Evolutionary conservation across 2,329 filamentous ascomycete genomes (phyloP).

Genomic region (Colletotrichum sp.): DNA sequence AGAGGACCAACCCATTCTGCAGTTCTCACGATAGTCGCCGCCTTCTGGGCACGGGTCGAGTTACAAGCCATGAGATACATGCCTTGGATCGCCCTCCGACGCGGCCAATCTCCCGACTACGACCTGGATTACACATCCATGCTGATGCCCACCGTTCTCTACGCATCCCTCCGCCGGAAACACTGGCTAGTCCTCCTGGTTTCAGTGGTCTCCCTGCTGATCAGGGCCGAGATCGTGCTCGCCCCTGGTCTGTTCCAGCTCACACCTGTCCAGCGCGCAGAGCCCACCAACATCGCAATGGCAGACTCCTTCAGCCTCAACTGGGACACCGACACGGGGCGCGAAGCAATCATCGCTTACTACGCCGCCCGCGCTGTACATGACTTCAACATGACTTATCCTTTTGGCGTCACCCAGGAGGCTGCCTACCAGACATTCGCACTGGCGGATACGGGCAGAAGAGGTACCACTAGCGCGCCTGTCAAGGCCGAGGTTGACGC

Average conservation of each 20-base stretch:
- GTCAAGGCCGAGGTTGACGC: background rate
- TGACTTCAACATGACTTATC: slow-evolving; percentile 1
- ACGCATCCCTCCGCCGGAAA: background rate
- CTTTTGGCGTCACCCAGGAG: background rate
- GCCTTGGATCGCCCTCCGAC: background rate
- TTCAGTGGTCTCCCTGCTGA: background rate
- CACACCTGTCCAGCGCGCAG: background rate
- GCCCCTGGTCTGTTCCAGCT: background rate
- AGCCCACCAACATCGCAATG: background rate
- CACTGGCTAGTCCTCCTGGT: background rate
- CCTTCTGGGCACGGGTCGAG: slow-evolving; percentile 3
- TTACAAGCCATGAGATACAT: slow-evolving; percentile 4
- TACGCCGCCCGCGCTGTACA: background rate
- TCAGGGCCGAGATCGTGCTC: slow-evolving; percentile 7
- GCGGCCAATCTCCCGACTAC: background rate
- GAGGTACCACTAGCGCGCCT: background rate
- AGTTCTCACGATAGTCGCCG: background rate
- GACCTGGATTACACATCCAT: slow-evolving; percentile 7
- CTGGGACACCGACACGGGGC: background rate
- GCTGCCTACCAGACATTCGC: slow-evolving; percentile 3
- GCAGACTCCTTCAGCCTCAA: background rate
- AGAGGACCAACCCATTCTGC: background rate
- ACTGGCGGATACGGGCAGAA: background rate
- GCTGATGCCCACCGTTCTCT: slow-evolving; percentile 1
- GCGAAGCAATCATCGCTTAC: background rate